Evolutionary conservation across 371 early-diverging fungal genomes (phyloP), one percentile per base, ranked within the genome.

Genomic region (Mortierella sp.): DNA sequence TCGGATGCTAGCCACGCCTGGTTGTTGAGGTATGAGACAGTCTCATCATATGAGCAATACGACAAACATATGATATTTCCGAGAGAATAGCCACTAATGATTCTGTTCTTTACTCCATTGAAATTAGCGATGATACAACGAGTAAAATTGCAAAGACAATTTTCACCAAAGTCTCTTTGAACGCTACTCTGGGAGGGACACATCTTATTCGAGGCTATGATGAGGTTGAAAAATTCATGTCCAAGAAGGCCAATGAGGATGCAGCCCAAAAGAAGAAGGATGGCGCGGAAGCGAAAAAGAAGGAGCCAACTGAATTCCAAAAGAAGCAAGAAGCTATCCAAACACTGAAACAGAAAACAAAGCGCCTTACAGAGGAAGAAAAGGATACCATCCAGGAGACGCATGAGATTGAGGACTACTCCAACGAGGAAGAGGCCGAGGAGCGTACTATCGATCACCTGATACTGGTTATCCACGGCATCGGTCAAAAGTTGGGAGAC

Each of bases 401-500:
- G 24, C 72, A 85, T 40, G 88, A 90, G 59, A 83, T 84, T 24
- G 89, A 90, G 59, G 92, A 93, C 72, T 89, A 88, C 68, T 86
- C 86, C 5, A 87, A 90, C 55, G 90, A 90, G 47, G 88, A 88
- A 18, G 86, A 90, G 60, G 91, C 87, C 63, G 90, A 89, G 16
- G 88, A 90, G 28, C 84, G 94, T 40, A 85, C 86, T 24, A 91
- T 95, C 64, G 90, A 94, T 62, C 96, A 95, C 79, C 68, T 95
- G 11, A 84, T 95, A 20, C 87, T 95, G 64, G 95, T 93, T 11
- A 90, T 95, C 70, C 95, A 95, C 74, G 96, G 95, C 6, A 92
- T 94, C 60, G 96, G 96, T 20, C 95, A 95, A 70, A 93, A 94
- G 64, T 87, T 96, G 66, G 89, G 93, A 32, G 95, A 95, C 68